A percentile compares a stretch with the other conserved stretches of the same genome.
phyloP scores from a whole-genome alignment of 2,329 filamentous ascomycete genomes.

The Microcyclospora tardicrescens region DNA sequence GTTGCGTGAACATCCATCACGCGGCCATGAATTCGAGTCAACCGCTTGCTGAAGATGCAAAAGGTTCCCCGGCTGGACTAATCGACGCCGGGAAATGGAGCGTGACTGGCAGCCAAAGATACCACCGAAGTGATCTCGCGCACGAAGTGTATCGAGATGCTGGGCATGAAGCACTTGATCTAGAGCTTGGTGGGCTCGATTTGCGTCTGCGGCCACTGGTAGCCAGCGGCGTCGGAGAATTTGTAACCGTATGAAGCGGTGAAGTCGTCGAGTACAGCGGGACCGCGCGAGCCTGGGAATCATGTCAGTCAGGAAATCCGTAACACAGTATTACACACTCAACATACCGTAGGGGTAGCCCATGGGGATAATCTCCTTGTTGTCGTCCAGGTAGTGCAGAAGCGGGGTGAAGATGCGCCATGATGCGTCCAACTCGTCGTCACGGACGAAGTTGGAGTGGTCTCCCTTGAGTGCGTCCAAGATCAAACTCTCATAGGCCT shows the following conservation, averaged over 20 bases:
- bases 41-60: too few species aligned
- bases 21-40: too few species aligned
- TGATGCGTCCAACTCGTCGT: conserved; percentile 91
- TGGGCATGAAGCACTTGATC: neutral
- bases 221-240: conserved; percentile 91
- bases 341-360: conserved; percentile 93
- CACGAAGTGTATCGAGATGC: too few species aligned
- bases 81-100: too few species aligned
- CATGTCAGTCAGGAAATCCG: neutral
- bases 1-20: too few species aligned
- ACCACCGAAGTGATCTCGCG: too few species aligned
- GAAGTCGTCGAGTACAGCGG: conserved; percentile 93
- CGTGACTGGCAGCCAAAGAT: too few species aligned
- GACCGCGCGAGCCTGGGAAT: conserved; percentile 75
- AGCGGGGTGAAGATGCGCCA: conserved; percentile 98
- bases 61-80: too few species aligned
- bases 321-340: neutral
- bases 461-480: conserved; percentile 96
- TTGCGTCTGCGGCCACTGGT: conserved; percentile 76
- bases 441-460: conserved; percentile 97
- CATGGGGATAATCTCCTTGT: conserved; percentile 99
- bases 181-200: conserved; percentile 71
- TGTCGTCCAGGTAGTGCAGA: conserved; percentile 94
- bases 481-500: conserved; percentile 96
- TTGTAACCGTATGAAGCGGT: conserved; percentile 97